These are phyloP conservation scores for Metschnikowia orientalis DNA, from an alignment of 805 yeast species.

Conservation along the genomic window DNA sequence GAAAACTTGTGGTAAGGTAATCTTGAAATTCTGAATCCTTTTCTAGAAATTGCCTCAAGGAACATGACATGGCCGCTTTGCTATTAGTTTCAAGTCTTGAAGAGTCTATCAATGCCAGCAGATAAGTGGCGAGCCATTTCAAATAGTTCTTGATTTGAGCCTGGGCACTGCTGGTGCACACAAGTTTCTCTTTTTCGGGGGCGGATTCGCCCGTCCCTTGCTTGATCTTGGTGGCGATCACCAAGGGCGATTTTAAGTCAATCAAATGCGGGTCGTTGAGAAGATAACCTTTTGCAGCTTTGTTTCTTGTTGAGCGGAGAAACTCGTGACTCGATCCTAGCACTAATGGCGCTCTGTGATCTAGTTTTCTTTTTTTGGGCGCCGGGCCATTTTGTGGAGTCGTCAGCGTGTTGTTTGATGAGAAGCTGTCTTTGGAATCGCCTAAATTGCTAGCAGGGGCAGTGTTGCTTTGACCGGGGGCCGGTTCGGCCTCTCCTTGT, in stretches of 20 bases:
- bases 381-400: too few relatives aligned
- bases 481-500: too few relatives aligned
- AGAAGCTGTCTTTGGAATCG: neutral
- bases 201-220: slow-evolving; percentile 1
- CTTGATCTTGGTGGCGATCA: slow-evolving; percentile 8
- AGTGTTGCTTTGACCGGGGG: too few relatives aligned
- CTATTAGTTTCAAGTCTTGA: slow-evolving; percentile 12
- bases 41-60: slow-evolving; percentile 54
- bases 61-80: slow-evolving; percentile 48
- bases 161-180: slow-evolving; percentile 11
- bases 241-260: slow-evolving; percentile 30
- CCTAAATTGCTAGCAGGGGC: neutral
- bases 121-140: slow-evolving; percentile 15
- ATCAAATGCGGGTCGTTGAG: slow-evolving; percentile 47
- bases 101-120: slow-evolving; percentile 17
- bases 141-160: slow-evolving; percentile 16
- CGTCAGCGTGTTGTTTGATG: slow-evolving; percentile 1
- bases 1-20: slow-evolving; percentile 17
- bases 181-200: slow-evolving; percentile 2
- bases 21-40: slow-evolving; percentile 46
- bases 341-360: slow-evolving; percentile 31
- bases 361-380: slow-evolving; percentile 10
- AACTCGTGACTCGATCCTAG: slow-evolving; percentile 44
- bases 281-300: slow-evolving; percentile 48
- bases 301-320: slow-evolving; percentile 42